Conservation (phyloP, 768 basidiomycete species). For the Psilocybe tampanensis region DNA sequence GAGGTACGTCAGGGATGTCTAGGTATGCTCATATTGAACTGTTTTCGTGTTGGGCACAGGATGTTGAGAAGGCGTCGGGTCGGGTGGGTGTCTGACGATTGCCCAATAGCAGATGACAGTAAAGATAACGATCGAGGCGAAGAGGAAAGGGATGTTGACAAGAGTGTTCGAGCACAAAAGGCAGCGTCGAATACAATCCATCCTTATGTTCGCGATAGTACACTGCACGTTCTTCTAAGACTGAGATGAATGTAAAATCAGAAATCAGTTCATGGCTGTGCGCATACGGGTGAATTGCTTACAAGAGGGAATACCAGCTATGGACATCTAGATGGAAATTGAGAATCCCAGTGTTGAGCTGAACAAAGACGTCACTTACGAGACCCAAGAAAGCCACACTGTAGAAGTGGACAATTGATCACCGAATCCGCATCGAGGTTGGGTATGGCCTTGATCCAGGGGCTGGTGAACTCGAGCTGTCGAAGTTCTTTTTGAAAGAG, state of each 20-base stretch:
- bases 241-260: conserved; percentile 21
- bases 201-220: conserved; percentile 60
- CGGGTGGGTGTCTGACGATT: too few relatives aligned
- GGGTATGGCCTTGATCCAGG: too few relatives aligned
- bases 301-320: conserved; percentile 62
- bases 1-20: too few relatives aligned
- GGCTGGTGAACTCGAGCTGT: too few relatives aligned
- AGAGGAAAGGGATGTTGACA: conserved; percentile 56
- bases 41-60: too few relatives aligned
- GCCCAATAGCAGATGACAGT: conserved; percentile 54
- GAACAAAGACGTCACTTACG: conserved; percentile 28
- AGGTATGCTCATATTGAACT: too few relatives aligned
- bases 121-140: conserved; percentile 49
- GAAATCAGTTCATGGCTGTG: too few relatives aligned
- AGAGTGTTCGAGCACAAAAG: conserved; percentile 57
- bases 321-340: conserved; percentile 44
- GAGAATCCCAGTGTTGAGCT: background rate
- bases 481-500: too few relatives aligned
- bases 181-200: conserved; percentile 55
- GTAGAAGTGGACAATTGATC: conserved; percentile 56
- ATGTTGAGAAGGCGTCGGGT: too few relatives aligned
- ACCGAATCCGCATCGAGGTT: conserved; percentile 27
- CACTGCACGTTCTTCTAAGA: conserved; percentile 59
- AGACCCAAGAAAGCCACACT: conserved; percentile 57
- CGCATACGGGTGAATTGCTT: conserved; percentile 10